Evolutionary conservation across 169 alveolate species (phyloP).

Genomic region (Plasmodium malariae): DNA sequence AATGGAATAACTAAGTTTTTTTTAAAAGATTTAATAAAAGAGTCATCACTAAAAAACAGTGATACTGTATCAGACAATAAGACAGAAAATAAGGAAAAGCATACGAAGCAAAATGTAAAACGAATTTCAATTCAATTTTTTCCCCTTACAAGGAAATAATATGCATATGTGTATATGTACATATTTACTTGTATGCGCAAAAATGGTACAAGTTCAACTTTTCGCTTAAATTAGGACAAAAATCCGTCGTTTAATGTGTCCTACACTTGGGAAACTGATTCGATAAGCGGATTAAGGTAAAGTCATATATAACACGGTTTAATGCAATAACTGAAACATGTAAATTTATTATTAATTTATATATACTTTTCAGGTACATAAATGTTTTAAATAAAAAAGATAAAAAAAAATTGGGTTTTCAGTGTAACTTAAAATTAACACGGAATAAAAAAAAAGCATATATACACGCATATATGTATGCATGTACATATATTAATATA

Average conservation of each 20-base stretch:
- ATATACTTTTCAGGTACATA: slow-evolving; percentile 27
- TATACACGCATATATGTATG: not conserved
- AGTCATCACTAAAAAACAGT: slow-evolving; percentile 29
- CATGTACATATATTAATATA: slow-evolving; percentile 8
- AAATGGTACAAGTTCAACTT: not conserved
- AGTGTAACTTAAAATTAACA: slow-evolving; percentile 34
- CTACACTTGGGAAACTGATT: slow-evolving; percentile 73
- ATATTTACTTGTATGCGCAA: not conserved
- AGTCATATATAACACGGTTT: slow-evolving; percentile 1
- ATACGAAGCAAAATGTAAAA: slow-evolving; percentile 24
- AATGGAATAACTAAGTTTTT: slow-evolving; percentile 67
- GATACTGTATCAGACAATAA: slow-evolving; percentile 13
- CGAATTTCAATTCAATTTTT: slow-evolving; percentile 12
- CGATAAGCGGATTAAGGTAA: slow-evolving; percentile 70
- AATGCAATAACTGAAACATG: not conserved
- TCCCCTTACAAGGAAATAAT: not conserved
- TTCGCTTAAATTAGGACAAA: slow-evolving; percentile 46
- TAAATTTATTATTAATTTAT: slow-evolving; percentile 14
- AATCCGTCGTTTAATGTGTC: slow-evolving; percentile 63
- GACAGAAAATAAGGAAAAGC: slow-evolving; percentile 19
- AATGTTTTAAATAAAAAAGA: slow-evolving; percentile 67
- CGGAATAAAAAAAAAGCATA: not conserved
- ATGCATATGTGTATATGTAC: slow-evolving; percentile 10
- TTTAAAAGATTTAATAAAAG: slow-evolving; percentile 75
- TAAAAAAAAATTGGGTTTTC: slow-evolving; percentile 61